Evolutionary conservation across 1,284 basidiomycete genomes (phyloP).

Genomic region (Moesziomyces sp.): DNA sequence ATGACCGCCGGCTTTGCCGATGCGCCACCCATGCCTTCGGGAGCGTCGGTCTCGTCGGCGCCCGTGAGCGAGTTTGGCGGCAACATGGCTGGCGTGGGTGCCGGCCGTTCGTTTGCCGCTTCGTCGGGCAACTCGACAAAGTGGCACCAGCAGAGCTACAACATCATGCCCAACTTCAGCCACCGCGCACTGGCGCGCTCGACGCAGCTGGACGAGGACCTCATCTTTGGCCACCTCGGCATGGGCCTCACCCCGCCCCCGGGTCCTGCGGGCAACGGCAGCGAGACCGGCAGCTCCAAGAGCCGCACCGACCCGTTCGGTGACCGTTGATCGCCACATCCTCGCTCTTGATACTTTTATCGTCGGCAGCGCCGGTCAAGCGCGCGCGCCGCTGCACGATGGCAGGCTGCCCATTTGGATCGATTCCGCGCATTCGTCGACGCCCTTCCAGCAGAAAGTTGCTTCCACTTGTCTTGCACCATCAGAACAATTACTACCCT

Average conservation of each 20-base stretch:
- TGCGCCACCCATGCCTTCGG: constrained; percentile 38
- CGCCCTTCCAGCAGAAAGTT: neutral
- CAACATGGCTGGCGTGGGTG: constrained; percentile 52
- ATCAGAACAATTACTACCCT: constrained; percentile 15
- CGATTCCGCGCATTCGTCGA: neutral
- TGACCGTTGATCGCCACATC: constrained; percentile 16
- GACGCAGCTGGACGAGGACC: constrained; percentile 44
- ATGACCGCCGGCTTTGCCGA: constrained; percentile 42
- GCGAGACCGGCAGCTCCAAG: constrained; percentile 37
- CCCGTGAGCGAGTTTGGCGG: constrained; percentile 39
- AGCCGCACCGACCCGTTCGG: constrained; percentile 44
- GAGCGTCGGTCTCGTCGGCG: constrained; percentile 28
- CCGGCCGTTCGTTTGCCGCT: constrained; percentile 32
- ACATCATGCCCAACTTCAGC: constrained; percentile 49
- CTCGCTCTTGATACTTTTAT: too few relatives aligned
- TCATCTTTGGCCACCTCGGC: constrained; percentile 48
- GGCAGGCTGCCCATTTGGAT: neutral
- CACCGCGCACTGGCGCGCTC: constrained; percentile 40
- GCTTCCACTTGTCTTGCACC: neutral
- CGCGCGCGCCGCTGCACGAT: too few relatives aligned
- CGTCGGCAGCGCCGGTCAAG: too few relatives aligned
- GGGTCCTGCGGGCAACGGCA: constrained; percentile 34
- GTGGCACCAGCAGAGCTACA: constrained; percentile 52
- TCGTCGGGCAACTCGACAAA: constrained; percentile 50
- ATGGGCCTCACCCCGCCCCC: constrained; percentile 41